These are phyloP conservation scores for Bryoglossum gracile DNA, from an alignment of 495 filamentous ascomycete species.

Conservation along the genomic window DNA sequence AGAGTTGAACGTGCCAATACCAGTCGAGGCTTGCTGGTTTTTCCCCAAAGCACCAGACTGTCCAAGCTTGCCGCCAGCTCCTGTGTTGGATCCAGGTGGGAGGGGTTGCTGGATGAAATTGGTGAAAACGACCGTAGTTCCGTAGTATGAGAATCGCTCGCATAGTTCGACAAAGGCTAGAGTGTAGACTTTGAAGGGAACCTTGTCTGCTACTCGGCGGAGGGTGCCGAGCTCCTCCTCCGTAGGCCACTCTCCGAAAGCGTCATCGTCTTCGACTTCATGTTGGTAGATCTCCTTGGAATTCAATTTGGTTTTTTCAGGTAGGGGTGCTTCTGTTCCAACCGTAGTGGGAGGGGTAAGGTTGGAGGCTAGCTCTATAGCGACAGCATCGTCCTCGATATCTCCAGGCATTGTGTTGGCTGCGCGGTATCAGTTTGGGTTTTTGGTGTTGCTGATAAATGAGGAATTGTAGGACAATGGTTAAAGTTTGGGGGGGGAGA, in stretches of 20 bases:
- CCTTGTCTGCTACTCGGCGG: constrained; percentile 54
- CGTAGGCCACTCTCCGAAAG: constrained; percentile 37
- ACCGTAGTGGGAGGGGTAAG: constrained; percentile 8
- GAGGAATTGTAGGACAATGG: too few relatives aligned
- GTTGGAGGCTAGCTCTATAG: constrained; percentile 17
- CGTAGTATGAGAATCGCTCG: constrained; percentile 77
- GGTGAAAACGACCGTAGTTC: constrained; percentile 61
- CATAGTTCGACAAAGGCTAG: constrained; percentile 70
- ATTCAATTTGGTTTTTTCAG: background rate
- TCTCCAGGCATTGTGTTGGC: constrained; percentile 17
- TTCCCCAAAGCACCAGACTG: constrained; percentile 60
- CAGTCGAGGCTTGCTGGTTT: constrained; percentile 59
- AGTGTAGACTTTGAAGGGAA: constrained; percentile 59
- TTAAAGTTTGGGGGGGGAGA: background rate
- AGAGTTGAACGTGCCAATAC: constrained; percentile 59
- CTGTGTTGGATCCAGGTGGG: constrained; percentile 50
- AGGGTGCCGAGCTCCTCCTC: constrained; percentile 53
- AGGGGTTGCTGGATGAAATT: constrained; percentile 67
- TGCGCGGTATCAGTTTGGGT: background rate
- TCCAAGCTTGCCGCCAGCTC: constrained; percentile 36
- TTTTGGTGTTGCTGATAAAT: background rate
- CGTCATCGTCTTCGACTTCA: constrained; percentile 7
- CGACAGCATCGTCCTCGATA: constrained; percentile 22
- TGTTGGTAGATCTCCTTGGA: background rate
- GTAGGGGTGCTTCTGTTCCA: background rate